Conservation (phyloP, 805 yeast genomes). For the Yarrowia osloensis region DNA sequence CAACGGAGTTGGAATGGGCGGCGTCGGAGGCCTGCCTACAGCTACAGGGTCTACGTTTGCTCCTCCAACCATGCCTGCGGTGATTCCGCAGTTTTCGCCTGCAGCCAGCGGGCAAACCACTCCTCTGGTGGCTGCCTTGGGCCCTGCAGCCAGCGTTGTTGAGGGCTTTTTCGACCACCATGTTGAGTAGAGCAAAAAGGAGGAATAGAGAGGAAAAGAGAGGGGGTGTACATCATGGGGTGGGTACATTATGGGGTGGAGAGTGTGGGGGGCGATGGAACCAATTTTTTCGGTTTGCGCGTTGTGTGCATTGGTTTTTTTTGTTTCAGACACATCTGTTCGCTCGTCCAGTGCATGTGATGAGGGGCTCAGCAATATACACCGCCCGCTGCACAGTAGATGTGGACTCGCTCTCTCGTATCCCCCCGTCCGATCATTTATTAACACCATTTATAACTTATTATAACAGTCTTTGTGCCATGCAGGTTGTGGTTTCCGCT, state of each 20-base stretch:
- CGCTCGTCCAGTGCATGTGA: too few relatives aligned
- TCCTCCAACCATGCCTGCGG: constrained; percentile 29
- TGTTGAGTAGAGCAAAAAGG: not conserved
- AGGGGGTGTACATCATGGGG: not conserved
- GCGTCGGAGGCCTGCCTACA: not conserved
- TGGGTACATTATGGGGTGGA: not conserved
- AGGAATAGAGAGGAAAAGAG: not conserved
- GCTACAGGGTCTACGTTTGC: constrained; percentile 8
- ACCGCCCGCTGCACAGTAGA: too few relatives aligned
- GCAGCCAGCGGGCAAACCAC: constrained; percentile 40
- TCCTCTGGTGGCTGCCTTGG: constrained; percentile 46
- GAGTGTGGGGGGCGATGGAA: not conserved
- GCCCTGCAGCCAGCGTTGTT: constrained; percentile 47
- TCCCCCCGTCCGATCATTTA: constrained; percentile 11
- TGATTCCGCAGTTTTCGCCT: constrained; percentile 30
- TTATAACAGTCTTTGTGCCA: not conserved
- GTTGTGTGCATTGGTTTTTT: too few relatives aligned
- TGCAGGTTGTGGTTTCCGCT: not conserved
- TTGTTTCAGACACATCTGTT: not conserved
- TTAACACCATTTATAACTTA: not conserved
- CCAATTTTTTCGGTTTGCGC: too few relatives aligned
- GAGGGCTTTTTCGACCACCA: constrained; percentile 30
- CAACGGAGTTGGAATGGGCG: not conserved
- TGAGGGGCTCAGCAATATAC: too few relatives aligned
- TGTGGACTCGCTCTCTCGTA: not conserved